Evolutionary conservation across 441 rosid species (phyloP).

Genomic region (Brassica balearica): DNA sequence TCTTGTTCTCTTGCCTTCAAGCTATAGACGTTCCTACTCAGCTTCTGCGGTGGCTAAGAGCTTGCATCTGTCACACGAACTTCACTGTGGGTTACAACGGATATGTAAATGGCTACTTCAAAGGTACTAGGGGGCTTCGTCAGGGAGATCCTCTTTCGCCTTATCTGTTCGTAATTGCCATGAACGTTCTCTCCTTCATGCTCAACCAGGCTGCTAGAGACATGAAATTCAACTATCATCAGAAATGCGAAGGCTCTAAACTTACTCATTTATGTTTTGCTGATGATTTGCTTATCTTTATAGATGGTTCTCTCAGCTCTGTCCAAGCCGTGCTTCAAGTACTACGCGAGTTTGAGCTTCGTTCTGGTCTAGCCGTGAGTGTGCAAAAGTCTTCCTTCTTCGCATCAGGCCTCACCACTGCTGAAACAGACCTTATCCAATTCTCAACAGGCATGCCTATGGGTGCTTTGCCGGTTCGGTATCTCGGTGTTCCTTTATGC

Average conservation of each 20-base stretch:
- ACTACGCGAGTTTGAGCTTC: background rate
- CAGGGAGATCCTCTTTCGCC: background rate
- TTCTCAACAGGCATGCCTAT: background rate
- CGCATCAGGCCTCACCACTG: background rate
- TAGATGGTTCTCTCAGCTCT: background rate
- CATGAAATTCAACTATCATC: background rate
- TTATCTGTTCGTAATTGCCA: background rate
- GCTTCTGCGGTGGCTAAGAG: background rate
- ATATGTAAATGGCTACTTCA: background rate
- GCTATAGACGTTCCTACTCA: too few species aligned
- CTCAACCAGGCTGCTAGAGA: background rate
- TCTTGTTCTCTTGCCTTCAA: background rate
- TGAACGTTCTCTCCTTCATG: background rate
- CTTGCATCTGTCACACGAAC: background rate
- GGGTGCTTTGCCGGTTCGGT: background rate
- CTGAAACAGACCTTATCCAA: background rate
- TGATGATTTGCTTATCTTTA: background rate
- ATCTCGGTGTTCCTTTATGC: background rate
- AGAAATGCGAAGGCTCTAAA: background rate
- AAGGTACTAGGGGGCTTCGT: background rate
- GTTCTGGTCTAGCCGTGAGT: background rate
- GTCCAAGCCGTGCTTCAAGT: background rate
- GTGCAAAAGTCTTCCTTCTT: background rate
- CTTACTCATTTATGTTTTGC: background rate
- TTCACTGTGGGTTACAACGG: background rate